Evolutionary conservation across 257 asterid genomes (phyloP).

Genomic region (Ballota nigra): DNA sequence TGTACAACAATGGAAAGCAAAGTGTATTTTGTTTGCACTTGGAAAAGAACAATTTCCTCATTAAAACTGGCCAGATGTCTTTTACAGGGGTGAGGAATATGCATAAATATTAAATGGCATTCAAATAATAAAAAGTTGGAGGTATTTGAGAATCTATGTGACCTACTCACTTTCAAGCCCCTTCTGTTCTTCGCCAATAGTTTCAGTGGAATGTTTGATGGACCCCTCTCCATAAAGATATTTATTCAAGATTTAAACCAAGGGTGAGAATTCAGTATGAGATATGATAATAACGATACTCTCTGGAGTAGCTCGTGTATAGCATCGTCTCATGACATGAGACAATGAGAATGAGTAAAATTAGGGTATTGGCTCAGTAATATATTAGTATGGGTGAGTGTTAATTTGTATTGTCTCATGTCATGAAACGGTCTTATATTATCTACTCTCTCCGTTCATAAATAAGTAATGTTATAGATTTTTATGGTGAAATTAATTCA

Average conservation of each 20-base stretch:
- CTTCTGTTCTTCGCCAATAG: constrained; percentile 23
- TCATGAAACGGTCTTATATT: too few relatives aligned
- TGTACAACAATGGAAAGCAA: not conserved
- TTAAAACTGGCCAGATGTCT: constrained; percentile 30
- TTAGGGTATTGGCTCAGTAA: too few relatives aligned
- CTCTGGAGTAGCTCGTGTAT: too few relatives aligned
- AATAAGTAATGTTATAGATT: too few relatives aligned
- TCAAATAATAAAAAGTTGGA: not conserved
- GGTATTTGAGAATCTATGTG: constrained; percentile 24
- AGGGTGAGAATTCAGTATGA: not conserved
- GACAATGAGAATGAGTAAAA: too few relatives aligned
- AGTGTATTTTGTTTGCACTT: not conserved
- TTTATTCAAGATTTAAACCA: not conserved
- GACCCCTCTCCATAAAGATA: not conserved
- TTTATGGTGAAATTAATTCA: too few relatives aligned
- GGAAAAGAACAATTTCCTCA: not conserved
- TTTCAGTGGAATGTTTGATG: not conserved
- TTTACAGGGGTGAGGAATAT: not conserved
- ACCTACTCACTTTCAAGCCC: constrained; percentile 16
- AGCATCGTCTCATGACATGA: too few relatives aligned
- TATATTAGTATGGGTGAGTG: too few relatives aligned
- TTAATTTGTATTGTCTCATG: too few relatives aligned
- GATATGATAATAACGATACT: too few relatives aligned
- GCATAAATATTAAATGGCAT: constrained; percentile 15
- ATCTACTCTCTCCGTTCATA: too few relatives aligned